phyloP scores from a whole-genome alignment of 371 early-diverging fungal species.

The Mortierella sp. region DNA sequence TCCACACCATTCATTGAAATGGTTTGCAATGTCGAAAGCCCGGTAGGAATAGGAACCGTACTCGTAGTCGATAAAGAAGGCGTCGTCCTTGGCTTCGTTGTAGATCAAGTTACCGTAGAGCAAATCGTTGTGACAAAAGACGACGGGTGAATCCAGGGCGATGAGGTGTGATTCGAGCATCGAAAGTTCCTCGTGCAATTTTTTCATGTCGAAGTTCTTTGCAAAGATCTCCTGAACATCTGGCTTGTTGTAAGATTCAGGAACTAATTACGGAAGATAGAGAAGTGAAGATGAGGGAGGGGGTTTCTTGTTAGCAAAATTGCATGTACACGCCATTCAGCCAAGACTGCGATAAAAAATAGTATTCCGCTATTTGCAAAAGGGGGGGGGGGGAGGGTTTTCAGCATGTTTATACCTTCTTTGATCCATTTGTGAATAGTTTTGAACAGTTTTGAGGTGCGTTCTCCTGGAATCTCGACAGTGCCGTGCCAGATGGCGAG shows the following conservation, averaged over 20 bases:
- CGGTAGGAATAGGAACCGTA: constrained; percentile 88
- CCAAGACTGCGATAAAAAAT: no score
- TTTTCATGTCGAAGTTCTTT: constrained; percentile 63
- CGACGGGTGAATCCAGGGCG: constrained; percentile 79
- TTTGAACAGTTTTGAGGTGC: constrained; percentile 75
- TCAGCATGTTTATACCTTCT: constrained; percentile 60
- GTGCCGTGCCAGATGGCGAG: constrained; percentile 85
- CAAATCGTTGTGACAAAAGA: constrained; percentile 94
- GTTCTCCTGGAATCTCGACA: constrained; percentile 66
- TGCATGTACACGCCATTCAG: no score
- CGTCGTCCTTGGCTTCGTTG: constrained; percentile 67
- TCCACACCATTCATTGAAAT: constrained; percentile 88
- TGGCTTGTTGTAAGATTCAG: constrained; percentile 69
- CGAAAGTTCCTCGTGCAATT: constrained; percentile 67
- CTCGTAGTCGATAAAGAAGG: constrained; percentile 93
- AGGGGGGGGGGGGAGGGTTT: background rate
- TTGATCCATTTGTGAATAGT: constrained; percentile 86
- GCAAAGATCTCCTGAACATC: constrained; percentile 72
- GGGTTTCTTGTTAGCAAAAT: no score
- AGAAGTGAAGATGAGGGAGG: no score
- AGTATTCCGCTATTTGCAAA: no score
- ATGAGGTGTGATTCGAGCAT: constrained; percentile 38
- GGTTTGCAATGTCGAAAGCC: constrained; percentile 96
- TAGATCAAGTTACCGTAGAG: constrained; percentile 91
- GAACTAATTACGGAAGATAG: constrained; percentile 58